Conservation (phyloP, 2,329 filamentous ascomycete genomes). For the Microsporum ferrugineum region DNA sequence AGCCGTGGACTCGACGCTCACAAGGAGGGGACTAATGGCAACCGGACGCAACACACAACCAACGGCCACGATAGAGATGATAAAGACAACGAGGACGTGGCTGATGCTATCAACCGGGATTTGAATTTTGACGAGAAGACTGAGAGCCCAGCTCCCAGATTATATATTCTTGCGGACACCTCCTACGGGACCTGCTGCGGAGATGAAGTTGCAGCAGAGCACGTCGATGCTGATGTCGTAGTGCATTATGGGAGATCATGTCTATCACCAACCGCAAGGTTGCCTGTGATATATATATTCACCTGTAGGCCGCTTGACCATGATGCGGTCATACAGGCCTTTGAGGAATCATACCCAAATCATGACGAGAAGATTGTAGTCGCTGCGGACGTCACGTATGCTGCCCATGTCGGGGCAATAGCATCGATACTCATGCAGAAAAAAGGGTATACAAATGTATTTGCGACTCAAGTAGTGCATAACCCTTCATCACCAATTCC, state of each 20-base stretch:
- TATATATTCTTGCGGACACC: slow-evolving; percentile 87
- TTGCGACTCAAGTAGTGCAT: slow-evolving; percentile 61
- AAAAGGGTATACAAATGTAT: slow-evolving; percentile 58
- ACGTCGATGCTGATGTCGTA: slow-evolving; percentile 78
- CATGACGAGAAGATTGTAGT: slow-evolving; percentile 56
- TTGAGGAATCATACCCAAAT: slow-evolving; percentile 57
- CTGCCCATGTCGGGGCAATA: slow-evolving; percentile 57
- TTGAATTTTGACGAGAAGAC: slow-evolving; percentile 12
- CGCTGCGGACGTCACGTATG: slow-evolving; percentile 83
- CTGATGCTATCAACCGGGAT: slow-evolving; percentile 7
- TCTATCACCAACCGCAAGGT: slow-evolving; percentile 72
- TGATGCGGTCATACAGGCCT: slow-evolving; percentile 47
- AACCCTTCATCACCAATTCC: slow-evolving; percentile 71
- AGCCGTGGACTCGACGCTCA: slow-evolving; percentile 37
- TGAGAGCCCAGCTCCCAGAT: slow-evolving; percentile 25
- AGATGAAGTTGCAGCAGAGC: slow-evolving; percentile 91
- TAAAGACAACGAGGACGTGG: slow-evolving; percentile 13
- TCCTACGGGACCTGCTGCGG: slow-evolving; percentile 96
- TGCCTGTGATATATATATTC: slow-evolving; percentile 86
- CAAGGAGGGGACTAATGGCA: not conserved
- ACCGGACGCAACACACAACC: slow-evolving; percentile 7
- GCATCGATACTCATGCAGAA: slow-evolving; percentile 41
- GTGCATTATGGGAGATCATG: slow-evolving; percentile 92
- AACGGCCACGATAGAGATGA: slow-evolving; percentile 16
- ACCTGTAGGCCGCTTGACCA: slow-evolving; percentile 61